Conservation (phyloP, 2,329 filamentous ascomycete genomes). For the Sporothrix protearum region DNA sequence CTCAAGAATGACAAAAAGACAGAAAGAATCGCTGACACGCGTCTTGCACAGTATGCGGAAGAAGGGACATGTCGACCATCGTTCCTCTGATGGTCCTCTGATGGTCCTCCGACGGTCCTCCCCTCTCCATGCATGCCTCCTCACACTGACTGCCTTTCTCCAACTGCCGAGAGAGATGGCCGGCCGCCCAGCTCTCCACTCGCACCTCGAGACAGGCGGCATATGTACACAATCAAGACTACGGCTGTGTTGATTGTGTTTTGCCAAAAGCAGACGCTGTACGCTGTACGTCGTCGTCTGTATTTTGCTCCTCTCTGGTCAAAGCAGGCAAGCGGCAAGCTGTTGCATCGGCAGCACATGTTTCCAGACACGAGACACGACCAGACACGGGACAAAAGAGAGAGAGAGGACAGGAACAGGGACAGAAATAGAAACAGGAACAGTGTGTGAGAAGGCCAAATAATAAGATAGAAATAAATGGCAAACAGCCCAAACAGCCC, state of each 20-base stretch:
- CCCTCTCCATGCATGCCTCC: not conserved
- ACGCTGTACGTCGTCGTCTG: no score
- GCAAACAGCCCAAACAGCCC: no score
- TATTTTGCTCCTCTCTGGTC: no score
- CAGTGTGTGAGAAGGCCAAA: no score
- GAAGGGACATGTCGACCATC: not conserved
- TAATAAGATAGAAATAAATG: no score
- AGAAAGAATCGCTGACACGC: constrained; percentile 9
- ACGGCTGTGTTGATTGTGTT: not conserved
- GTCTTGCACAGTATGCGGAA: not conserved
- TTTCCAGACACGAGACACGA: no score
- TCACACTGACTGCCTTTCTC: not conserved
- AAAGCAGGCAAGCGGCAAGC: no score
- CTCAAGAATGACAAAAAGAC: not conserved
- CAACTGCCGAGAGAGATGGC: constrained; percentile 11
- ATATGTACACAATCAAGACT: constrained; percentile 3
- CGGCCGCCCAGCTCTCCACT: not conserved
- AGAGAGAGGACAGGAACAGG: not conserved
- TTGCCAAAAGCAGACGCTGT: no score
- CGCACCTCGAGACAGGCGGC: not conserved
- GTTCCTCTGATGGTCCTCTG: not conserved
- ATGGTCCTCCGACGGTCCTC: not conserved
- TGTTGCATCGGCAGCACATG: no score
- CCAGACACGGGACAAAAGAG: not conserved
- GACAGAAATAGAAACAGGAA: not conserved